Percentiles rank a stretch among this genome's conserved stretches.
phyloP scores from a whole-genome alignment of 2,329 filamentous ascomycete species.

The Blumeria hordei region DNA sequence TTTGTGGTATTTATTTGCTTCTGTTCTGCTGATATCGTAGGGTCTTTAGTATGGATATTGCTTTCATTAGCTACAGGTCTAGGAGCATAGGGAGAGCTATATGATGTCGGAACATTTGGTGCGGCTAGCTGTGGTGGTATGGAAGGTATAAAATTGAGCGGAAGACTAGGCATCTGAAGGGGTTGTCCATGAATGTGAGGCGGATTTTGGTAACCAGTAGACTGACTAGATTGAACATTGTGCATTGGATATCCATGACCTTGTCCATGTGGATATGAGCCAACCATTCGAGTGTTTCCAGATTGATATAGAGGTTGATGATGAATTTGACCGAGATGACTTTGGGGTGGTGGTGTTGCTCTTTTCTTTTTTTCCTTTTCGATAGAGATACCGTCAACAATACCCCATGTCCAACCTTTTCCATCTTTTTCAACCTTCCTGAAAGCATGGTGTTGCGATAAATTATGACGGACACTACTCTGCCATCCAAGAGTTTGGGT shows the following conservation, averaged over 20 bases:
- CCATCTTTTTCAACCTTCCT: conserved; percentile 26
- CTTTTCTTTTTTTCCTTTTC: conserved; percentile 29
- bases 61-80: conserved; percentile 7
- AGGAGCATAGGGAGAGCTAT: conserved; percentile 16
- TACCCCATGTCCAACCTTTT: conserved; percentile 31
- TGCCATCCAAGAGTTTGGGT: conserved; percentile 32
- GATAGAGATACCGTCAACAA: conserved; percentile 26
- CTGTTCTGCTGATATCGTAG: neutral
- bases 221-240: conserved; percentile 2
- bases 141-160: conserved; percentile 4
- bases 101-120: conserved; percentile 6
- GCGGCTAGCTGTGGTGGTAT: conserved; percentile 9
- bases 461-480: conserved; percentile 35
- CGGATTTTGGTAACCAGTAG: conserved; percentile 2
- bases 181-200: conserved; percentile 5
- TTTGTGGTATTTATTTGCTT: neutral
- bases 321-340: conserved; percentile 8
- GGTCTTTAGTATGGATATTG: conserved; percentile 3
- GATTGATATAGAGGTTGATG: conserved; percentile 10
- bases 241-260: neutral
- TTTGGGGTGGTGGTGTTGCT: conserved; percentile 18
- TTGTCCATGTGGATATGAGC: conserved; percentile 4
- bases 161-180: conserved; percentile 1
- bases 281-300: conserved; percentile 5
- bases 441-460: conserved; percentile 32